Base-by-base conservation (phyloP, 2,329 filamentous ascomycete genomes). In the Claviceps humidiphila region DNA sequence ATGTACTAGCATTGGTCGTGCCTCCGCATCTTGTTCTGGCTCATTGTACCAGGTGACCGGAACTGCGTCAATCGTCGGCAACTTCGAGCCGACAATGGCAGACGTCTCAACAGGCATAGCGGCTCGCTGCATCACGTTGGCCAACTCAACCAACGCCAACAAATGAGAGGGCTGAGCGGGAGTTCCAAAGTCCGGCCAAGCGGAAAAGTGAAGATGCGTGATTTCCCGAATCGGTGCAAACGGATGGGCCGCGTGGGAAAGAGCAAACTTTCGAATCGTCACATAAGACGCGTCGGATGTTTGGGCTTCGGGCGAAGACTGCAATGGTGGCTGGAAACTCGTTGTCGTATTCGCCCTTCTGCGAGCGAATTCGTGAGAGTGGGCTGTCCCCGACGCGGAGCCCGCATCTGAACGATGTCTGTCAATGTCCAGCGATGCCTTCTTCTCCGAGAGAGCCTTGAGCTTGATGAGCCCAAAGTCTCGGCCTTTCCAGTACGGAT, bases 171-270 rank as follows among this genome's bases (percentile, higher is more conserved):
- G 89, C 61, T 94, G 86, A 0, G 93, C 89, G 0, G 91, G 91
- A 0, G 89, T 85, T 20, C 93, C 93, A 67, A 97, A 96, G 63
- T 98, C 93, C 0, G 93, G 93, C 93, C 93, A 98, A n/a, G 85
- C 84, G 0, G 89, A 82, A 65, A 96, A 97, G 64, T 97, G 90
- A 14, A 98, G 73, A 60, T 98, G 93, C 0, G 90, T 96, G 56
- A 98, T 85, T 67, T 97, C 90, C 24, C 91, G 85, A 58, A 95
- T 85, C 0, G 89, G 87, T 20, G 82, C 80, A 62, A 95, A 96
- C 0, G 91, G 90, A 53, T 86, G 78, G 1, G 78, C 73, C 2
- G 81, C 72, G 64, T 97, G 88, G 1, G 82, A 84, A 30, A 98
- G 71, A 0, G 87, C 85, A 61, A 97, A 93, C 64, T 93, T 93